Conservation (phyloP, 805 yeast genomes). For the Ogataea ganodermae region DNA sequence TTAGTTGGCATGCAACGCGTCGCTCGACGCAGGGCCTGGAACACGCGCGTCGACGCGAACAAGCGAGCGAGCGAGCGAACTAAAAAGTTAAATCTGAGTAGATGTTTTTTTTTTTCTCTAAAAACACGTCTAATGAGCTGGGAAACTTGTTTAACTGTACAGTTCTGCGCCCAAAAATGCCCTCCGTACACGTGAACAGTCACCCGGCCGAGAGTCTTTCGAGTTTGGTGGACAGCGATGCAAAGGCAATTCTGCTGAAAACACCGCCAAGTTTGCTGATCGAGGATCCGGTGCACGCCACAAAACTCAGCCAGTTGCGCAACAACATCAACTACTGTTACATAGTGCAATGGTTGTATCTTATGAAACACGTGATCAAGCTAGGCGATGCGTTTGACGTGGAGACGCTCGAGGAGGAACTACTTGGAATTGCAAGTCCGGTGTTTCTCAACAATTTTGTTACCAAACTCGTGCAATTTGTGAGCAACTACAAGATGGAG, state of each 20-base stretch:
- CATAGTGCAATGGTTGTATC: conserved; percentile 57
- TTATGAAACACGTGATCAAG: conserved; percentile 52
- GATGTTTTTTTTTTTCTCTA: no score
- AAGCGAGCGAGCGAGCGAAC: no score
- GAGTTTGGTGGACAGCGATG: conserved; percentile 37
- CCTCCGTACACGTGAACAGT: conserved; percentile 8
- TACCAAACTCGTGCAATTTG: conserved; percentile 40
- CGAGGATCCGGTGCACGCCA: conserved; percentile 40
- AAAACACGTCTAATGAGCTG: background rate
- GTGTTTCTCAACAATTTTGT: conserved; percentile 47
- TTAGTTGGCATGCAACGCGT: background rate
- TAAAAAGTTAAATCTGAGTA: no score
- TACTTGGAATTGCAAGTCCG: conserved; percentile 46
- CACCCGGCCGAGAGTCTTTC: conserved; percentile 38
- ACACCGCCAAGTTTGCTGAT: conserved; percentile 42
- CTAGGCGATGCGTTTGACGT: conserved; percentile 57
- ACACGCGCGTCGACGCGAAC: background rate
- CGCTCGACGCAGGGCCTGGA: background rate
- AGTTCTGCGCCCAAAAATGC: background rate
- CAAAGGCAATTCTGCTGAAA: conserved; percentile 37
- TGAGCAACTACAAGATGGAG: conserved; percentile 39
- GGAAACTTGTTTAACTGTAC: background rate
- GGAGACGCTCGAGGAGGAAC: conserved; percentile 63
- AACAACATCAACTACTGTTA: conserved; percentile 40
- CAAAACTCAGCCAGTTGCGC: conserved; percentile 36